Base-by-base conservation (phyloP, 2,329 filamentous ascomycete genomes). In the Penicillium olsonii region DNA sequence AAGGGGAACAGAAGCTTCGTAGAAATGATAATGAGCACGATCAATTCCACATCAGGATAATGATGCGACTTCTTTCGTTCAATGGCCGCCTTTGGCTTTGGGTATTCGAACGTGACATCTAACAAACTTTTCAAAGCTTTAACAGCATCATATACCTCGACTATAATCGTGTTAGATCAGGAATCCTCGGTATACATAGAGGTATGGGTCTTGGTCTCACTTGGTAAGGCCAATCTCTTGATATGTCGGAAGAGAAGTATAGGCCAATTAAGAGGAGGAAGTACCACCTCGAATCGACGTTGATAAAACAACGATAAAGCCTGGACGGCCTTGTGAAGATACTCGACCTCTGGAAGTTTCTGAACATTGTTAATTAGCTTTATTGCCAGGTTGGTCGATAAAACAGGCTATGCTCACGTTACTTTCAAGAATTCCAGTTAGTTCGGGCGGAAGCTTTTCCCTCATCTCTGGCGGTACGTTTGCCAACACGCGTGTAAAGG, bases 1-100 rank as follows among this genome's bases (percentile, higher is more conserved):
- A 96, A 83, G 0, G 92, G 90, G 60, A 90, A 91, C 17, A 87
- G 76, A 2, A 96, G 68, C 61, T 96, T 96, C 3, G 87, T 84
- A 4, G 87, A 84, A 12, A 95, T 78, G 2, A 96, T 75, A 3
- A 96, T 68, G 3, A 90, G 74, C 4, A 85, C 78, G 47, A 90
- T 76, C 1, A 96, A 73, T 37, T 88, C 81, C 5, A 88, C 75
- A 63, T 97, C 94, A 0, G 94, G 90, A 54, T 87, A 80, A 42
- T 84, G 76, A 8, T 80, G 70, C 20, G 77, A 56, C 31, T 58
- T 62, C 26, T 60, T 70, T 51, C 38, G 54, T n/a, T 38, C 45
- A 26, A 76, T 70, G 52, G 44, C 54, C 48, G 63, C 52, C 53
- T 42, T 68, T 64, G 24, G 69, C 73, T 4, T 37, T 11, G 74